Percentiles rank a stretch among this genome's conserved stretches.
Evolutionary conservation across 495 filamentous ascomycete species (phyloP).

Genomic region (Penicillium verhagenii): DNA sequence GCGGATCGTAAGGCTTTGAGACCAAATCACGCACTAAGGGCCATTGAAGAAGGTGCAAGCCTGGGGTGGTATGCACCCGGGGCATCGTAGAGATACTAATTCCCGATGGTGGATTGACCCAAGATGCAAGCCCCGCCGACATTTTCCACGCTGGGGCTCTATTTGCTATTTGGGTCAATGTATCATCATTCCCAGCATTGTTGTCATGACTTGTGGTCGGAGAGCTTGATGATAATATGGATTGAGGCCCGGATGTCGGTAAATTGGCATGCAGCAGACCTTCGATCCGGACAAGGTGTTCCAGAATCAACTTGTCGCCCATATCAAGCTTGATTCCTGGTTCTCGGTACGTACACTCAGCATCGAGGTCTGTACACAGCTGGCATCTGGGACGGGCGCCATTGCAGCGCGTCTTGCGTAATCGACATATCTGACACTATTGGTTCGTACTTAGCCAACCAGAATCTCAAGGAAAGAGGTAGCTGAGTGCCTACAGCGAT

Average conservation of each 20-base stretch:
- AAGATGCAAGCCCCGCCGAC: slow-evolving; percentile 69
- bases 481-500: neutral
- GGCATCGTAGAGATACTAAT: slow-evolving; percentile 83
- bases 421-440: slow-evolving; percentile 82
- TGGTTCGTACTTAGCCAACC: neutral
- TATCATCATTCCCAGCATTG: neutral
- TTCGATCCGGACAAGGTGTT: slow-evolving; percentile 73
- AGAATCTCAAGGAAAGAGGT: neutral
- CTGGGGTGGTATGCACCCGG: slow-evolving; percentile 76
- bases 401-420: slow-evolving; percentile 79
- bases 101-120: slow-evolving; percentile 52
- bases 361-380: slow-evolving; percentile 77
- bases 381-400: slow-evolving; percentile 81
- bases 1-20: slow-evolving; percentile 71
- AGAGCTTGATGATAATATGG: neutral
- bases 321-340: slow-evolving; percentile 86
- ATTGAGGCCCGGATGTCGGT: slow-evolving; percentile 28
- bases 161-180: slow-evolving; percentile 24
- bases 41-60: slow-evolving; percentile 76
- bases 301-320: slow-evolving; percentile 80
- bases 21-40: slow-evolving; percentile 76
- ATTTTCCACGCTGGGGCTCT: slow-evolving; percentile 31
- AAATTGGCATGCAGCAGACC: slow-evolving; percentile 69
- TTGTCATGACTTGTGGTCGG: neutral
- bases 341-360: slow-evolving; percentile 80